These are phyloP conservation scores for Platanus orientalis DNA, from an alignment of 164 flowering plant genomes.

Conservation along the genomic window DNA sequence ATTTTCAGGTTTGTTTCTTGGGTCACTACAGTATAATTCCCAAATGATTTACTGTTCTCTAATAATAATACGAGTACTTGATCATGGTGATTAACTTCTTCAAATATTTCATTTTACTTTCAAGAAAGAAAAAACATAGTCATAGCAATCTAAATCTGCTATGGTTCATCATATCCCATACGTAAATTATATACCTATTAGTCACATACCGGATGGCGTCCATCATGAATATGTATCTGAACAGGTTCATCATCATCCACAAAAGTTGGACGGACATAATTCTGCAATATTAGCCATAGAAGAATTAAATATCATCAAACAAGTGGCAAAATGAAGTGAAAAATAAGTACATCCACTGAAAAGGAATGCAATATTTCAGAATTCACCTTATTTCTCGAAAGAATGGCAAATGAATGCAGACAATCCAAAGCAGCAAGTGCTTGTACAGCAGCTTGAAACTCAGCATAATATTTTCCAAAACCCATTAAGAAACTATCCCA, in stretches of 20 bases:
- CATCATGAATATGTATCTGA: constrained; percentile 67
- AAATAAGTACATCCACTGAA: not conserved
- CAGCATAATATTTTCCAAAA: constrained; percentile 61
- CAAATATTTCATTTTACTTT: too few relatives aligned
- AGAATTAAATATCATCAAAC: constrained; percentile 3
- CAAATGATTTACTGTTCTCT: too few relatives aligned
- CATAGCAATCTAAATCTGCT: not conserved
- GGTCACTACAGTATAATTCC: too few relatives aligned
- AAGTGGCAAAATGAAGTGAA: not conserved
- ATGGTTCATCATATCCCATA: not conserved
- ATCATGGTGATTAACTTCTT: too few relatives aligned
- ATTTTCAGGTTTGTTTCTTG: too few relatives aligned
- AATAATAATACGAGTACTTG: too few relatives aligned
- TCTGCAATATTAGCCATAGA: constrained; percentile 38
- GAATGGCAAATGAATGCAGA: constrained; percentile 71
- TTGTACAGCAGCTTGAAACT: constrained; percentile 84
- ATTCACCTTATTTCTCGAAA: constrained; percentile 71
- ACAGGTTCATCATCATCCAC: constrained; percentile 64
- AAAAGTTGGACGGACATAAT: constrained; percentile 78
- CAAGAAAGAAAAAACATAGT: not conserved
- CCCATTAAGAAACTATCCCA: constrained; percentile 67
- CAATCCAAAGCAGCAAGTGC: constrained; percentile 93
- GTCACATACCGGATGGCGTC: constrained; percentile 89
- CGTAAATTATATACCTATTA: not conserved
- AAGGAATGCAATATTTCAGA: not conserved